Conservation (phyloP, 1,284 basidiomycete genomes). For the Cutaneotrichosporon spelunceum region DNA sequence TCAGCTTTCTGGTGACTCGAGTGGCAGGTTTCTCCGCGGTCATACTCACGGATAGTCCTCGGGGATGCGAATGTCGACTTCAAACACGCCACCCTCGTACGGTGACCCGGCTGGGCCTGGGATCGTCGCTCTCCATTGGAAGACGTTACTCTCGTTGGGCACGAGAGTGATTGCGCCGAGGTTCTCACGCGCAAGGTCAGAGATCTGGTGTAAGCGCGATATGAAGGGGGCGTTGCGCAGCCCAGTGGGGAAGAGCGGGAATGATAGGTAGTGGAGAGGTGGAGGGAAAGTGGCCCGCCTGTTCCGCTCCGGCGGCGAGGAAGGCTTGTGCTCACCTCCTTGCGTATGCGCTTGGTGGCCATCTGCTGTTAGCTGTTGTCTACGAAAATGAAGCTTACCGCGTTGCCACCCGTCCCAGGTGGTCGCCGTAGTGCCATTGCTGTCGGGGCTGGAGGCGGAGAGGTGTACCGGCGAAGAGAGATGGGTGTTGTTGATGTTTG, state of each 20-base stretch:
- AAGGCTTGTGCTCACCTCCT: slow-evolving; percentile 55
- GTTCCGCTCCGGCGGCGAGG: background rate
- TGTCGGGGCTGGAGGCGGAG: background rate
- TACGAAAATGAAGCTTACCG: background rate
- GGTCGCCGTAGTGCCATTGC: slow-evolving; percentile 13
- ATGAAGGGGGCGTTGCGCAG: background rate
- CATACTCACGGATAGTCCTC: slow-evolving; percentile 70
- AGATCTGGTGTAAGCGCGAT: slow-evolving; percentile 54
- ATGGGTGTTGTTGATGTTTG: background rate
- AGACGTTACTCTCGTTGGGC: slow-evolving; percentile 60
- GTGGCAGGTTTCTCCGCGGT: background rate
- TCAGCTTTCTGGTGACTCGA: background rate
- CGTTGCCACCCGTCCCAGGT: slow-evolving; percentile 5
- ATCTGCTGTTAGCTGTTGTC: slow-evolving; percentile 55
- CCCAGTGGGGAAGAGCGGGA: background rate
- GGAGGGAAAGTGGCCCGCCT: background rate
- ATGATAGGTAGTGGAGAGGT: background rate
- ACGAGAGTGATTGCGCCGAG: slow-evolving; percentile 68
- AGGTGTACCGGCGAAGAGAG: background rate
- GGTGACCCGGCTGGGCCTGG: slow-evolving; percentile 80
- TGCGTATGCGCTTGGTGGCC: slow-evolving; percentile 79
- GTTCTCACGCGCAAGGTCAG: slow-evolving; percentile 78
- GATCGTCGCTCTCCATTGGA: slow-evolving; percentile 66
- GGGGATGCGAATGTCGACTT: slow-evolving; percentile 67
- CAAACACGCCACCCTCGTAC: slow-evolving; percentile 82